Evolutionary conservation across 78 protist genomes (phyloP).

Genomic region (Dictyostelium intermedium): DNA sequence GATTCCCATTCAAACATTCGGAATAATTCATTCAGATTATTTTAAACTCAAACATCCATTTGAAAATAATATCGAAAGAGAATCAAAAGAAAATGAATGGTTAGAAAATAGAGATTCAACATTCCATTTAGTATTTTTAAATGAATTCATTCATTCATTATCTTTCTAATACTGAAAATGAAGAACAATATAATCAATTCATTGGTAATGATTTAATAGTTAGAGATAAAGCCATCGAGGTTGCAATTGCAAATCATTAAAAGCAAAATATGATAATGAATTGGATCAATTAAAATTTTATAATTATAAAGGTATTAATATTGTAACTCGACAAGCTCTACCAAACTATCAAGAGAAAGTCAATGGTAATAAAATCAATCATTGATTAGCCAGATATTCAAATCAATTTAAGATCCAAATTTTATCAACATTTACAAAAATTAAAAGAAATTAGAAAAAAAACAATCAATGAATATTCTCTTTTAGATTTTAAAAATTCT

Average conservation of each 20-base stretch:
- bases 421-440: too few relatives aligned
- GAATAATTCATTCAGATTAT: not conserved
- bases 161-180: not conserved
- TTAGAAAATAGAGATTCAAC: not conserved
- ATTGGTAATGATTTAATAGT: not conserved
- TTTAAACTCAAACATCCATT: not conserved
- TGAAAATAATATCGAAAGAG: not conserved
- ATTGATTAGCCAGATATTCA: not conserved
- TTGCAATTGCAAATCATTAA: not conserved
- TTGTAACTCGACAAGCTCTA: too few relatives aligned
- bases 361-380: not conserved
- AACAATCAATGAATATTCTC: too few relatives aligned
- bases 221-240: not conserved
- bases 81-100: not conserved
- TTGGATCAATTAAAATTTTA: too few relatives aligned
- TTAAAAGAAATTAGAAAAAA: too few relatives aligned
- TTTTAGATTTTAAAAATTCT: too few relatives aligned
- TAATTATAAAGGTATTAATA: too few relatives aligned
- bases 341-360: not conserved
- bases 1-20: not conserved
- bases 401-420: not conserved
- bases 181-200: not conserved
- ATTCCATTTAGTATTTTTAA: not conserved
- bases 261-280: not conserved
- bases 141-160: too few relatives aligned